These are phyloP conservation scores for Nigrospora oryzae DNA, from an alignment of 2,329 filamentous ascomycete species.

Conservation along the genomic window DNA sequence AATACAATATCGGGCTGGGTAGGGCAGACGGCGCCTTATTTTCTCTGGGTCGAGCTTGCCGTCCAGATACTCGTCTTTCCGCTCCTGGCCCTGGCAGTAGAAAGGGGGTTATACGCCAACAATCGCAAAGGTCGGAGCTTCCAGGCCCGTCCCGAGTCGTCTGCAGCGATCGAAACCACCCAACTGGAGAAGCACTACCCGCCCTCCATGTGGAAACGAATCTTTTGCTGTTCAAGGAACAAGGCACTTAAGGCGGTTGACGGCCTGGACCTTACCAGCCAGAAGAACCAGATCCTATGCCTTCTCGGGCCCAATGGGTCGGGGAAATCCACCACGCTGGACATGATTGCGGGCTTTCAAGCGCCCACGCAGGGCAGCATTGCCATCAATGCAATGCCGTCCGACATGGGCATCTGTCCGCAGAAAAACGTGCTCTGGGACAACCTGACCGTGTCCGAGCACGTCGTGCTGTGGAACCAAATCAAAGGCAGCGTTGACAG, in stretches of 20 bases:
- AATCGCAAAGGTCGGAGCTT: conserved; percentile 19
- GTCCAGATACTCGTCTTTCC: conserved; percentile 24
- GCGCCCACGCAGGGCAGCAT: conserved; percentile 52
- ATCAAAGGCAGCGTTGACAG: conserved; percentile 48
- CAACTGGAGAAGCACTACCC: conserved; percentile 24
- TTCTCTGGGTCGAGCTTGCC: conserved; percentile 21
- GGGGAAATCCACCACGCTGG: conserved; percentile 63
- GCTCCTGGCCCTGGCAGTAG: conserved; percentile 20
- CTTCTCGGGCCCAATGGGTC: conserved; percentile 62
- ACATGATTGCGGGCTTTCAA: conserved; percentile 58
- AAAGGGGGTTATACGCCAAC: conserved; percentile 24
- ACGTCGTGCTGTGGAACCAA: conserved; percentile 60
- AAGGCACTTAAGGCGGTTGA: conserved; percentile 44
- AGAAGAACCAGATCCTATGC: conserved; percentile 54
- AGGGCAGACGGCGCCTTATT: conserved; percentile 5
- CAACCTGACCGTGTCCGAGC: conserved; percentile 62
- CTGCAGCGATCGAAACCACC: conserved; percentile 10
- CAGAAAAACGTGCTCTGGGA: conserved; percentile 74
- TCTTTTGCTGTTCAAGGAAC: conserved; percentile 19
- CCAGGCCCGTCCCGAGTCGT: conserved; percentile 8
- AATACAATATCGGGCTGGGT: not conserved
- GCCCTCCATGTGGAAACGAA: conserved; percentile 16
- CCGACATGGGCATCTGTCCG: conserved; percentile 55
- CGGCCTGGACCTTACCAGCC: conserved; percentile 48
- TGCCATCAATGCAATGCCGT: conserved; percentile 39